phyloP scores from a whole-genome alignment of 176 grass and related monocot species.

The sorghum (Sorghum bicolor) region Sorghum_bicolor_NCBIv3 NC_012878.2:55363501-55364000 shows the following conservation, averaged over 20 bases:
- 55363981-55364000: slow-evolving; percentile 4
- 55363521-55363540: neutral
- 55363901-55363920: slow-evolving; percentile 80
- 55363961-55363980: slow-evolving; percentile 34
- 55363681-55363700: neutral
- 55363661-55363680: neutral
- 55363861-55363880: slow-evolving; percentile 58
- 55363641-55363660: neutral
- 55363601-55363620: neutral
- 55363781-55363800: slow-evolving; percentile 4
- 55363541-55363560: neutral
- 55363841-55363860: slow-evolving; percentile 57
- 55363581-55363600: neutral
- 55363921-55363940: slow-evolving; percentile 61
- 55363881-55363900: slow-evolving; percentile 84
- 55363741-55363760: neutral
- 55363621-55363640: neutral
- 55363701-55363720: neutral
- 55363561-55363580: neutral
- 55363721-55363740: neutral
- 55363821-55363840: slow-evolving; percentile 65
- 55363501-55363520: neutral
- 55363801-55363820: slow-evolving; percentile 48
- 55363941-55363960: slow-evolving; percentile 57
- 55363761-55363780: neutral